Conservation (phyloP, 768 basidiomycete species). For the Nidula microcarpa region DNA sequence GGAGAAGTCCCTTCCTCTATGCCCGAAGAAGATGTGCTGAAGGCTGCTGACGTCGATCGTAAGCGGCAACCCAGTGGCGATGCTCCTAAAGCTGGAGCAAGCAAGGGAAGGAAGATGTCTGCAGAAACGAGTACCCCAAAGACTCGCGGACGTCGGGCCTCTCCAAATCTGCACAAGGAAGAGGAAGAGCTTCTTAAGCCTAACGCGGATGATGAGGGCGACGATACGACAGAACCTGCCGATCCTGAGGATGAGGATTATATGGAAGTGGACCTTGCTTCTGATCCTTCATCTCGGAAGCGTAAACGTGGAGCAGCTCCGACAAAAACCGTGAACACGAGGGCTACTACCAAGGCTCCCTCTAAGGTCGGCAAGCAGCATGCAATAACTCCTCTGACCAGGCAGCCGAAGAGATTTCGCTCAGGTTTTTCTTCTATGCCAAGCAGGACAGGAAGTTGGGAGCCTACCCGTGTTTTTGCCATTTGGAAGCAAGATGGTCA, state of each 20-base stretch:
- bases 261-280: conserved; percentile 8
- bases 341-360: conserved; percentile 1
- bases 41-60: conserved; percentile 6
- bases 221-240: background rate
- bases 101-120: background rate
- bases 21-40: conserved; percentile 45
- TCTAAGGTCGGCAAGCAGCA: conserved; percentile 14
- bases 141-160: background rate
- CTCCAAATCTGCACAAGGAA: no score
- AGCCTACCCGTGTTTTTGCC: conserved; percentile 64
- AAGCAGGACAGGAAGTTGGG: conserved; percentile 8
- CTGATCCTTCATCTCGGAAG: conserved; percentile 1
- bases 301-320: conserved; percentile 12
- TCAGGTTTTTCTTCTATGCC: conserved; percentile 25
- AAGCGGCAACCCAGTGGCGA: background rate
- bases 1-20: conserved; percentile 55
- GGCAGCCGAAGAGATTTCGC: conserved; percentile 35
- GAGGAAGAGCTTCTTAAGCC: background rate
- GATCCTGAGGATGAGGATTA: conserved; percentile 1
- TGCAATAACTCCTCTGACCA: conserved; percentile 23
- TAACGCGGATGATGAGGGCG: background rate
- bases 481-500: conserved; percentile 58
- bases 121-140: no score
- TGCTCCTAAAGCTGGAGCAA: no score
- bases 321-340: conserved; percentile 10